These are phyloP conservation scores for Papiliotrema nemorosa DNA, from an alignment of 1,284 basidiomycete genomes.

Conservation along the genomic window DNA sequence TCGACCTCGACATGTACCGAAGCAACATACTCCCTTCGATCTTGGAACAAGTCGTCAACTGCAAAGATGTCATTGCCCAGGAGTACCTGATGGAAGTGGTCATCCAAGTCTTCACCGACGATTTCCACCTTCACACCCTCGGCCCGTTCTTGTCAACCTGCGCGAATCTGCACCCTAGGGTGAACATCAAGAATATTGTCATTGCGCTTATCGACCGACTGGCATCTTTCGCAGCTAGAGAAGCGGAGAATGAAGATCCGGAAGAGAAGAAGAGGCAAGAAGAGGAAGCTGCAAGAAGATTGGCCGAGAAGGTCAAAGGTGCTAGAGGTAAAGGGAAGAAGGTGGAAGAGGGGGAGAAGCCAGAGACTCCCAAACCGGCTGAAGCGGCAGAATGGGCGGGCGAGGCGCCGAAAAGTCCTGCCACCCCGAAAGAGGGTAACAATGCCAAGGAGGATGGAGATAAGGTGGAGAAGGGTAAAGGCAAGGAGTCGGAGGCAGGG, in stretches of 20 bases:
- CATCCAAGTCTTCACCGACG: slow-evolving; percentile 95
- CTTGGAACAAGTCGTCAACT: slow-evolving; percentile 90
- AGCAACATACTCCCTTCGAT: slow-evolving; percentile 78
- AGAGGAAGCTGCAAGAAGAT: slow-evolving; percentile 77
- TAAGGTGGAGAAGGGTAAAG: slow-evolving; percentile 12
- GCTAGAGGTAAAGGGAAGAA: slow-evolving; percentile 51
- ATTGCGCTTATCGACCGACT: slow-evolving; percentile 94
- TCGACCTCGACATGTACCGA: slow-evolving; percentile 86
- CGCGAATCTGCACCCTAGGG: slow-evolving; percentile 88
- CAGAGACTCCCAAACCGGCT: slow-evolving; percentile 22
- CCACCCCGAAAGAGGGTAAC: slow-evolving; percentile 18
- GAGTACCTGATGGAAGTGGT: slow-evolving; percentile 98
- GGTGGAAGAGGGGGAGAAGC: slow-evolving; percentile 27
- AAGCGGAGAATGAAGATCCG: slow-evolving; percentile 87
- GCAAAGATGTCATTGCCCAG: slow-evolving; percentile 94
- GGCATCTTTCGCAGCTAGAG: slow-evolving; percentile 85
- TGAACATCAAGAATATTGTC: slow-evolving; percentile 95
- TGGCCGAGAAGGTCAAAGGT: slow-evolving; percentile 76
- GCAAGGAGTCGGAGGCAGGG: slow-evolving; percentile 54
- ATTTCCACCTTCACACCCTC: slow-evolving; percentile 89
- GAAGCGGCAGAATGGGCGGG: slow-evolving; percentile 39
- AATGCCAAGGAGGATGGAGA: slow-evolving; percentile 4
- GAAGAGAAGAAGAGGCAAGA: slow-evolving; percentile 86
- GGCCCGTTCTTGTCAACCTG: slow-evolving; percentile 90
- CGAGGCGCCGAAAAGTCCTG: slow-evolving; percentile 11